phyloP scores from a whole-genome alignment of 202 grass and related monocot species.

The Schoenoplectus triqueter region DNA sequence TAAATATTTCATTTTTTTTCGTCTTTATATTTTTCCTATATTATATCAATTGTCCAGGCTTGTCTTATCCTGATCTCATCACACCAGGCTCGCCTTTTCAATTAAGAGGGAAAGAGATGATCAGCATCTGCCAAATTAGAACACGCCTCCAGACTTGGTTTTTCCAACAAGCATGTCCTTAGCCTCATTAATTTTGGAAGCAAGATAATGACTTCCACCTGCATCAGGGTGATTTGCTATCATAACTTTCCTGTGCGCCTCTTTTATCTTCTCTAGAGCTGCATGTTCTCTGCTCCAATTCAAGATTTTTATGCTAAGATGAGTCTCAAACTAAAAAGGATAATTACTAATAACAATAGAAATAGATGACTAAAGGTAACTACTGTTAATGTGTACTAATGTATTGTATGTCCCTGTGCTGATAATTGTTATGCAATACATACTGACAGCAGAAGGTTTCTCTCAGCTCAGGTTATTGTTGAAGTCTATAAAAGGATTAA shows the following conservation, averaged over 20 bases:
- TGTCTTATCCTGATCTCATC: neutral
- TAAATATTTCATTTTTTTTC: neutral
- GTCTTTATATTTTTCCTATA: slow-evolving; percentile 5
- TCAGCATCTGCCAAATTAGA: slow-evolving; percentile 4
- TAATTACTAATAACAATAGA: neutral
- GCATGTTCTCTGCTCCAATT: slow-evolving; percentile 63
- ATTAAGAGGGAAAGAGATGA: neutral
- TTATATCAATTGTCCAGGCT: neutral
- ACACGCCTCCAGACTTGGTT: slow-evolving; percentile 45
- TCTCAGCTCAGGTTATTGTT: neutral
- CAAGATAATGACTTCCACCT: slow-evolving; percentile 89
- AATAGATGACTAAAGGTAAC: slow-evolving; percentile 2
- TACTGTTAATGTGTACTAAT: slow-evolving; percentile 6
- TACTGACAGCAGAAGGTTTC: neutral
- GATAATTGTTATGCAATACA: neutral
- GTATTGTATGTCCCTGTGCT: neutral
- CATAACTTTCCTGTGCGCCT: slow-evolving; percentile 86
- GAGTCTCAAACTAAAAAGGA: neutral
- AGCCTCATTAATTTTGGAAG: slow-evolving; percentile 83
- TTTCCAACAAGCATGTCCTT: slow-evolving; percentile 77
- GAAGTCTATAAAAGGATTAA: neutral
- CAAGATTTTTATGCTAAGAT: neutral
- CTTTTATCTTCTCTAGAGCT: slow-evolving; percentile 75
- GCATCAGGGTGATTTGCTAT: slow-evolving; percentile 85
- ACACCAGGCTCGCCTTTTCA: neutral